A percentile compares a stretch with the other conserved stretches of the same genome.
Conservation (phyloP, 2,329 filamentous ascomycete species). For the Rutstroemia sp. region DNA sequence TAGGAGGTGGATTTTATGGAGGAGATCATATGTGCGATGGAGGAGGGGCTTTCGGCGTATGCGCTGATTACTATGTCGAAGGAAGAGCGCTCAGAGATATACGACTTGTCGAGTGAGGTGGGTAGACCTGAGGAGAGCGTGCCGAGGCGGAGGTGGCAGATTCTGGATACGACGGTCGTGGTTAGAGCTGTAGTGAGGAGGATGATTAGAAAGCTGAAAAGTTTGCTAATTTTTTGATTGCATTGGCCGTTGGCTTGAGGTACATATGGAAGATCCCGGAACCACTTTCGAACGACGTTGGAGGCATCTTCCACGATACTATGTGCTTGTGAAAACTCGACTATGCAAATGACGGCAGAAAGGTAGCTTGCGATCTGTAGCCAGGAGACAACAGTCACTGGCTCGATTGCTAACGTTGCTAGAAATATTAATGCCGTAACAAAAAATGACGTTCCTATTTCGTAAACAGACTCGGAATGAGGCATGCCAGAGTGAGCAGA, state of each 20-base stretch:
- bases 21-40: slow-evolving; percentile 16
- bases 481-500: slow-evolving; percentile 10
- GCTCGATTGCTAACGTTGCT: slow-evolving; percentile 12
- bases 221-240: too few species aligned
- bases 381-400: slow-evolving; percentile 16
- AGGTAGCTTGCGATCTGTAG: slow-evolving; percentile 16
- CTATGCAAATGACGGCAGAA: neutral
- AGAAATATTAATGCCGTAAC: slow-evolving; percentile 14
- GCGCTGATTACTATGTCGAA: slow-evolving; percentile 27
- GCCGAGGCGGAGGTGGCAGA: neutral
- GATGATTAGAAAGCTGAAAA: too few species aligned
- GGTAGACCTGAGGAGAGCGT: neutral
- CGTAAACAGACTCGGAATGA: neutral
- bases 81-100: slow-evolving; percentile 6
- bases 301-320: neutral
- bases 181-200: too few species aligned
- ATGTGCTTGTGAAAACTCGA: neutral
- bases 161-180: too few species aligned
- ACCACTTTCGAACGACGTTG: neutral
- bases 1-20: slow-evolving; percentile 18
- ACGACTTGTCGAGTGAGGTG: slow-evolving; percentile 14
- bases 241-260: neutral
- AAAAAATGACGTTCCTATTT: slow-evolving; percentile 11
- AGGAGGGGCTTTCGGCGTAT: slow-evolving; percentile 20
- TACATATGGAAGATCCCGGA: slow-evolving; percentile 3